Percentiles rank a stretch among this genome's conserved stretches.
Conservation (phyloP, 2,329 filamentous ascomycete genomes). For the Fusarium longipes region DNA sequence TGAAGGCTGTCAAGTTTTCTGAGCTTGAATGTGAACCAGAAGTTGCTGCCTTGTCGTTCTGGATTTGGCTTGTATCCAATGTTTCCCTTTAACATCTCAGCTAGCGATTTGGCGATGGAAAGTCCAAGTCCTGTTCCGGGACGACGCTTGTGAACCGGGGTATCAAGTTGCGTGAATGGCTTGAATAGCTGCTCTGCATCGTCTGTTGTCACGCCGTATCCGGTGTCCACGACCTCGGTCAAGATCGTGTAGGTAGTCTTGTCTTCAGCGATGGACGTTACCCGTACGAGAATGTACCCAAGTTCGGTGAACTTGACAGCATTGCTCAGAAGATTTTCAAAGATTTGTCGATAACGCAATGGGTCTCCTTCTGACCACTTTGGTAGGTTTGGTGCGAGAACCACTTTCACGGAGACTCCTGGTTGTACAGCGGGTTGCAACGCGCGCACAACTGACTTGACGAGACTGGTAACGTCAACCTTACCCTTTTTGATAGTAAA, state of each 20-base stretch:
- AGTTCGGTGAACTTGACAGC: constrained; percentile 7
- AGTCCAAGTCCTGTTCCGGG: constrained; percentile 7
- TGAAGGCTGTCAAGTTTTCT: neutral
- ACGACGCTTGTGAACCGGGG: neutral
- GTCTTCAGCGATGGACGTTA: neutral
- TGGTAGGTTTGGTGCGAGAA: neutral
- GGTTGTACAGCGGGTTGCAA: neutral
- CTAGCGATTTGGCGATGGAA: constrained; percentile 6
- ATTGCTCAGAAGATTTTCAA: constrained; percentile 1
- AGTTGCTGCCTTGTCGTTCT: neutral
- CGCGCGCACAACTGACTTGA: neutral
- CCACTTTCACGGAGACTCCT: neutral
- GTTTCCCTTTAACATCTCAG: neutral
- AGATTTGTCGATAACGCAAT: neutral
- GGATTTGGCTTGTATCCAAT: constrained; percentile 7
- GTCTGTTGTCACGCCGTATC: neutral
- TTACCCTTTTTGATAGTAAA: neutral
- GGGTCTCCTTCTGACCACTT: neutral
- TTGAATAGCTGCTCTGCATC: constrained; percentile 2
- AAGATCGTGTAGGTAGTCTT: neutral
- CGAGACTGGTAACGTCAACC: neutral
- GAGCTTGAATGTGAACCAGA: constrained; percentile 1
- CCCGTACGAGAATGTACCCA: neutral
- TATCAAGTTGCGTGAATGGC: constrained; percentile 10
- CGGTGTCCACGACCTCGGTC: constrained; percentile 1